Conservation (phyloP, 805 yeast species). For the Lachancea kluyveri region DNA sequence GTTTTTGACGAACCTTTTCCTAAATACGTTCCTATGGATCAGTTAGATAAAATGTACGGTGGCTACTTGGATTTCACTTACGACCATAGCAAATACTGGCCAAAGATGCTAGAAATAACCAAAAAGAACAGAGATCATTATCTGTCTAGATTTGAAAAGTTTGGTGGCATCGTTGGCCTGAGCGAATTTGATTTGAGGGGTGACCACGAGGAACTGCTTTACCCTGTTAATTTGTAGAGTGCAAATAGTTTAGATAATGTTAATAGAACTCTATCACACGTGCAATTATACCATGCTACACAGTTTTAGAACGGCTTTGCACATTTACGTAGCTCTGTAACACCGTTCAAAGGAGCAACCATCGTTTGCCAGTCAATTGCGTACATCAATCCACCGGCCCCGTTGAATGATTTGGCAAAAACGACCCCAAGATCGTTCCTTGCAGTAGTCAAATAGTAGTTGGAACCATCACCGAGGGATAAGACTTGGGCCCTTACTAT, state of each 20-base stretch:
- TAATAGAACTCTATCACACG: conserved; percentile 2
- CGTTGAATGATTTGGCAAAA: conserved; percentile 64
- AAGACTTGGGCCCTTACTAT: conserved; percentile 74
- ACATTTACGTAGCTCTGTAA: conserved; percentile 74
- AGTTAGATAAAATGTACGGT: conserved; percentile 78
- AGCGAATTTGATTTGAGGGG: conserved; percentile 78
- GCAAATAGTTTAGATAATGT: not conserved
- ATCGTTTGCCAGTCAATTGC: conserved; percentile 96
- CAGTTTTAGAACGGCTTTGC: conserved; percentile 68
- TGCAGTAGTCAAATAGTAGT: conserved; percentile 85
- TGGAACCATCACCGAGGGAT: conserved; percentile 89
- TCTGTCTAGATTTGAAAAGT: conserved; percentile 58
- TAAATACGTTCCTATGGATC: conserved; percentile 73
- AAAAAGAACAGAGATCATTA: conserved; percentile 54
- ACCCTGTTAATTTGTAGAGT: conserved; percentile 18
- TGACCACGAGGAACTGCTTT: conserved; percentile 22
- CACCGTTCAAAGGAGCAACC: conserved; percentile 73
- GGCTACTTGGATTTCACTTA: conserved; percentile 84
- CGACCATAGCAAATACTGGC: conserved; percentile 76
- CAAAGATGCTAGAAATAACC: conserved; percentile 56
- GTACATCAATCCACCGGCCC: conserved; percentile 71
- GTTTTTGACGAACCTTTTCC: conserved; percentile 87
- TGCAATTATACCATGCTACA: conserved; percentile 4
- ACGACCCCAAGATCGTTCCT: conserved; percentile 90
- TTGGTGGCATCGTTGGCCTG: conserved; percentile 70